phyloP scores from a whole-genome alignment of 768 basidiomycete genomes.

The Rhizopogon vesiculosus region DNA sequence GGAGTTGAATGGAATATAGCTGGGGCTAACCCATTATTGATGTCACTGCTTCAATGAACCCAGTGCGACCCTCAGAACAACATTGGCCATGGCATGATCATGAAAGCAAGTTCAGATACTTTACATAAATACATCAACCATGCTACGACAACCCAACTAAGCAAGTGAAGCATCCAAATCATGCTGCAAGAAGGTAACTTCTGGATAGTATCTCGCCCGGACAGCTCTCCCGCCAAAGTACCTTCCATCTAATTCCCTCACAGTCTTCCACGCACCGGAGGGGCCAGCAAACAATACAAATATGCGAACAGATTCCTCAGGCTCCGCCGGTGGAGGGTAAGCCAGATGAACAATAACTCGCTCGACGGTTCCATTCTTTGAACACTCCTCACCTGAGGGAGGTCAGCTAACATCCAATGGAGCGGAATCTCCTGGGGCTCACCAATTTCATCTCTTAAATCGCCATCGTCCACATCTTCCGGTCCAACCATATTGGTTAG shows the following conservation, averaged over 20 bases:
- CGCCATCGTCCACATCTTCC: conserved; percentile 83
- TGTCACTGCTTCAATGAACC: background rate
- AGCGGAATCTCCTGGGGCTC: conserved; percentile 16
- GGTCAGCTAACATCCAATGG: background rate
- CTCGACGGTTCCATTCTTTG: conserved; percentile 89
- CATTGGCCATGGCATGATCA: background rate
- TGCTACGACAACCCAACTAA: conserved; percentile 6
- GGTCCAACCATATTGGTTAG: conserved; percentile 86
- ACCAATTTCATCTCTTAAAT: conserved; percentile 87
- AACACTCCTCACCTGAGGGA: conserved; percentile 76
- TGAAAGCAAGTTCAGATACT: background rate
- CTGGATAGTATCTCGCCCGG: conserved; percentile 77
- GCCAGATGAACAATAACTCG: conserved; percentile 81
- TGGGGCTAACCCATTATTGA: no score
- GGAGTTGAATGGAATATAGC: no score
- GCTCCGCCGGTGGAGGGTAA: conserved; percentile 56
- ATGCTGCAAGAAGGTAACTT: conserved; percentile 44
- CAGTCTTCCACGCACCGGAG: conserved; percentile 94
- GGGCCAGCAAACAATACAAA: conserved; percentile 91
- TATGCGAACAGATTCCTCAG: conserved; percentile 84
- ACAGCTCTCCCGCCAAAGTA: conserved; percentile 88
- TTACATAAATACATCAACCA: background rate
- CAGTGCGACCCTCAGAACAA: background rate
- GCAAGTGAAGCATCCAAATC: conserved; percentile 45
- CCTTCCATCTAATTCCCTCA: conserved; percentile 88